These are phyloP conservation scores for Trichoderma breve DNA, from an alignment of 2,329 filamentous ascomycete species.

Conservation along the genomic window DNA sequence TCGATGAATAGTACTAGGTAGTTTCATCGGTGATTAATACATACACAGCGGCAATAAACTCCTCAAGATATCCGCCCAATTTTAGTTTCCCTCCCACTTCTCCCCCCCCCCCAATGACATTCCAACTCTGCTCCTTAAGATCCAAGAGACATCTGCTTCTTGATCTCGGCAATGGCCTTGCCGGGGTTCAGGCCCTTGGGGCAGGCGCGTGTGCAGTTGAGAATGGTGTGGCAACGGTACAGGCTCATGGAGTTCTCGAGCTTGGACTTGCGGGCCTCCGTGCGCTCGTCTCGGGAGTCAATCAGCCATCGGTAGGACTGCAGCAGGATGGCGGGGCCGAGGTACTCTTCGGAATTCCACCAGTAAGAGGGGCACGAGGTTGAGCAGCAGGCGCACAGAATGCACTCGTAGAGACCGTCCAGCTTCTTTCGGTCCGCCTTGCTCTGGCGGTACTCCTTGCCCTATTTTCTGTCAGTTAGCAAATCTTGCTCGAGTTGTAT, in stretches of 20 bases:
- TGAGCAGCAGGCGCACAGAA: conserved; percentile 98
- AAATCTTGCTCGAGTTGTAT: neutral
- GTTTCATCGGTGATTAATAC: conserved; percentile 12
- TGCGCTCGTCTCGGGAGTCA: conserved; percentile 91
- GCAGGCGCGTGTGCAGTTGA: conserved; percentile 97
- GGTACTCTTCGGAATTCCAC: conserved; percentile 99
- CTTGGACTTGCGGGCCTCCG: conserved; percentile 79
- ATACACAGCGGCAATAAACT: conserved; percentile 18
- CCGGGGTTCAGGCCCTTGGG: conserved; percentile 98
- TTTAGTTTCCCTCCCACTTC: neutral
- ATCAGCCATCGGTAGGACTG: conserved; percentile 98
- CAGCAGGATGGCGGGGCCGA: conserved; percentile 91
- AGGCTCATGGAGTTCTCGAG: conserved; percentile 98
- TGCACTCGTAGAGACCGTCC: conserved; percentile 97
- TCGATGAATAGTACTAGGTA: conserved; percentile 22
- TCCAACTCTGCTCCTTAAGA: neutral
- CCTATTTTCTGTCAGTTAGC: conserved; percentile 55
- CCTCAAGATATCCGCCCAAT: conserved; percentile 2
- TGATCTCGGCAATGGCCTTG: conserved; percentile 93
- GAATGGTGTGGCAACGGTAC: conserved; percentile 98
- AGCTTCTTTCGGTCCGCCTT: conserved; percentile 94
- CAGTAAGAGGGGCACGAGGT: conserved; percentile 99
- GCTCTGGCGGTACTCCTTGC: conserved; percentile 86
- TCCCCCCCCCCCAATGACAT: neutral
- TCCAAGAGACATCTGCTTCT: conserved; percentile 83